Evolutionary conservation across 306 rosid genomes (phyloP).

Genomic region (Inga leiocalycina): DNA sequence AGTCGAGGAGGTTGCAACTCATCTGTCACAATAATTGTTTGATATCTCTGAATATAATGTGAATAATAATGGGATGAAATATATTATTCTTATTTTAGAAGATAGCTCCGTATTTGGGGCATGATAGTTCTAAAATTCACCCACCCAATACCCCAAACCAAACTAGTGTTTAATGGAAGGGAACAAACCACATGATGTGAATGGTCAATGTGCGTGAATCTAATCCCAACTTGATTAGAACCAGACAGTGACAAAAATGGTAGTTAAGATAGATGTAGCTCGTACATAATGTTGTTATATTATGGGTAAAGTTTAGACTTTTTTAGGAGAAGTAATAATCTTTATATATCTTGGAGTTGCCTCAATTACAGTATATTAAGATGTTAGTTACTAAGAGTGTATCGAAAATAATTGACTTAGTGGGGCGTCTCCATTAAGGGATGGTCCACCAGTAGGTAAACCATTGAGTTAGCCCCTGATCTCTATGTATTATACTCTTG

Average conservation of each 20-base stretch:
- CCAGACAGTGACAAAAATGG: background rate
- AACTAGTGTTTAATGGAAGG: conserved; percentile 11
- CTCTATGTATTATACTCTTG: conserved; percentile 1
- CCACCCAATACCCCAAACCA: background rate
- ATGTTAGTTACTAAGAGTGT: conserved; percentile 37
- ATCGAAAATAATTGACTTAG: conserved; percentile 39
- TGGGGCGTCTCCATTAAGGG: conserved; percentile 27
- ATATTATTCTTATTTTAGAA: background rate
- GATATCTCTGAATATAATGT: background rate
- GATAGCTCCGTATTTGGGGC: background rate
- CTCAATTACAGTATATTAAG: conserved; percentile 9
- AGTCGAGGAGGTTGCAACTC: conserved; percentile 22
- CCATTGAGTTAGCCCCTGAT: conserved; percentile 16
- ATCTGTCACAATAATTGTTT: conserved; percentile 17
- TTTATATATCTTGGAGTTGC: conserved; percentile 4
- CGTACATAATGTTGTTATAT: conserved; percentile 8
- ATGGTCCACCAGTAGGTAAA: conserved; percentile 38
- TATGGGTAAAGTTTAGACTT: conserved; percentile 15
- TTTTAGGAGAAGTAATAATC: background rate
- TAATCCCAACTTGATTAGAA: background rate
- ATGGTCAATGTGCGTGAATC: background rate
- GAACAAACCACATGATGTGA: conserved; percentile 22
- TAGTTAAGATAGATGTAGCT: conserved; percentile 26
- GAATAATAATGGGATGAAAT: background rate
- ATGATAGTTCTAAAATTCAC: conserved; percentile 24